Evolutionary conservation across 1,284 basidiomycete genomes (phyloP).

Genomic region (Cutaneotrichosporon spelunceum): DNA sequence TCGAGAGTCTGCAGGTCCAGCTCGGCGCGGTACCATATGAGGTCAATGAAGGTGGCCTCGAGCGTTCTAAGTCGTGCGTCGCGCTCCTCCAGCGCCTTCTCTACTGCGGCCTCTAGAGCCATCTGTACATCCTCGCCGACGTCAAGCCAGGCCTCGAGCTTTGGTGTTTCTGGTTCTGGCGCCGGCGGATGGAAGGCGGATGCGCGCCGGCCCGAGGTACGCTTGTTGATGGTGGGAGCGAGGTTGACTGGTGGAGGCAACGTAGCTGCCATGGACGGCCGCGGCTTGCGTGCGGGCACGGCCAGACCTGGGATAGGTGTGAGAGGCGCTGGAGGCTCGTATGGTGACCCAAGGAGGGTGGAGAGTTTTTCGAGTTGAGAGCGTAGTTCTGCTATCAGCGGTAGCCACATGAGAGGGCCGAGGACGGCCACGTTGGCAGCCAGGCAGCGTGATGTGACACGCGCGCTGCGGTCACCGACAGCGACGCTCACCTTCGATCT

Average conservation of each 20-base stretch:
- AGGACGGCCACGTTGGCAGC: too few species aligned
- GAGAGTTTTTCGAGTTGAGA: slow-evolving; percentile 31
- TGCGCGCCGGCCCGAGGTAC: slow-evolving; percentile 14
- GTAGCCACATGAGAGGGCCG: too few species aligned
- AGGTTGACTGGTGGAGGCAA: not conserved
- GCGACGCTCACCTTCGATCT: slow-evolving; percentile 33
- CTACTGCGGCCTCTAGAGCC: slow-evolving; percentile 32
- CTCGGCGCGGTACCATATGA: slow-evolving; percentile 46
- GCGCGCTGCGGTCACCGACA: too few species aligned
- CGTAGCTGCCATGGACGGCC: slow-evolving; percentile 1
- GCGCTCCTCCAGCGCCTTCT: slow-evolving; percentile 39
- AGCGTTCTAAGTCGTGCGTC: slow-evolving; percentile 33
- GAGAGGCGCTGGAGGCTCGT: slow-evolving; percentile 37
- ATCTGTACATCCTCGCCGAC: slow-evolving; percentile 40
- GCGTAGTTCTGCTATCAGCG: slow-evolving; percentile 19
- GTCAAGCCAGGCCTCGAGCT: slow-evolving; percentile 31
- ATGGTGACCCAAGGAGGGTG: slow-evolving; percentile 41
- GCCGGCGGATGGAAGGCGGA: not conserved
- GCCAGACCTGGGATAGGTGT: slow-evolving; percentile 32
- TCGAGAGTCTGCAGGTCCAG: slow-evolving; percentile 35
- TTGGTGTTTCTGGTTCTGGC: not conserved
- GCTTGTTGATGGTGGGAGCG: slow-evolving; percentile 22
- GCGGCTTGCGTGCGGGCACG: slow-evolving; percentile 4
- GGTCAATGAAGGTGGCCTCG: slow-evolving; percentile 38
- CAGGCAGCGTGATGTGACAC: too few species aligned